Base-by-base conservation (phyloP, 768 basidiomycete genomes). In the Kwoniella sp. region DNA sequence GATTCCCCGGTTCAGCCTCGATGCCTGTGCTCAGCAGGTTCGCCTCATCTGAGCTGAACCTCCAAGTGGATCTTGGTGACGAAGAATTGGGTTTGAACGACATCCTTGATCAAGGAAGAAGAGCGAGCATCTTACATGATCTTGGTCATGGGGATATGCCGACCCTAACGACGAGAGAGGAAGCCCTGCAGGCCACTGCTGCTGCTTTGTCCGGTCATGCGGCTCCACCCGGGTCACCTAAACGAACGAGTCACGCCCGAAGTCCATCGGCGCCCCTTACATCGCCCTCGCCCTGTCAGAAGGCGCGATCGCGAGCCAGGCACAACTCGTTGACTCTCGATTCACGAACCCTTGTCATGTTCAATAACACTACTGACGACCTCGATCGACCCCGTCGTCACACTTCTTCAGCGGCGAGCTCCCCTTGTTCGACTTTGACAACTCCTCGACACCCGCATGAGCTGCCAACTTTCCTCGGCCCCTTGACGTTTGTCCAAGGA, bases 11-110 rank as follows among this genome's bases (percentile, higher is more conserved):
- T 26, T 63, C 61, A 34, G 26, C 37, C 11, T 63, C 61, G 23
- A 63, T 63, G 57, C 57, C 64, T 31, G 57, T 34, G 23, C 30
- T 65, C 3, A 12, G 28, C 11, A 41, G 30, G n/a, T 25, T 65
- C 26, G 12, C 37, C 4, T 41, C 57, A 1, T 29, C 58, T 1
- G 52, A 58, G 23, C 28, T 65, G n/a, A 60, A 55, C 17, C 53
- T 60, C 1, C 29, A 38, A 9, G 41, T 55, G 26, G 48, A 51
- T 22, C 29, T 53, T 26, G 64, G 57, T 11, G 38, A 23, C 12
- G 55, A 61, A n/a, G 54, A 47, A 28, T 48, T 66, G 25, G 59
- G 59, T 5, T 45, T 66, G 23, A 59, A 66, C 11, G 65, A 66
- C 50, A 66, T 66, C 23, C 47, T 66, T 1, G 65, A 66, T 28